Evolutionary conservation across 495 filamentous ascomycete species (phyloP).

Genomic region (Penicillium paradoxum): DNA sequence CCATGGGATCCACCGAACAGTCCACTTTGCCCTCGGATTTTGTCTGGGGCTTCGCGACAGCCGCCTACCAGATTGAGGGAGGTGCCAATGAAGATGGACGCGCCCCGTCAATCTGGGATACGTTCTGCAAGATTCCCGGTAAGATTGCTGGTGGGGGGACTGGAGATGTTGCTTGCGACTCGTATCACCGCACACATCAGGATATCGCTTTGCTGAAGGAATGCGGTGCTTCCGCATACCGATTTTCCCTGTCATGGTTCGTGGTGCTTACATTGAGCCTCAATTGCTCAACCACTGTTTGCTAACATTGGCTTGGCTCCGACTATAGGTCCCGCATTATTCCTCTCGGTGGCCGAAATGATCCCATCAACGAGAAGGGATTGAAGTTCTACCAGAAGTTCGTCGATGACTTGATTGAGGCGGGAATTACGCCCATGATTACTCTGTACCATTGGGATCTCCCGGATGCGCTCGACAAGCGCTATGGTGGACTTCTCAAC

Average conservation of each 20-base stretch:
- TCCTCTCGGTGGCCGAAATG: conserved; percentile 49
- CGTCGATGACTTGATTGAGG: conserved; percentile 44
- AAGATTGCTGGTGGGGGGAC: conserved; percentile 69
- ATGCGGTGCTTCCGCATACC: conserved; percentile 60
- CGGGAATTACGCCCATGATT: conserved; percentile 47
- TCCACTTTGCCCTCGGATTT: conserved; percentile 64
- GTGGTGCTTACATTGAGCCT: conserved; percentile 35
- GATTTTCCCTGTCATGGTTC: conserved; percentile 73
- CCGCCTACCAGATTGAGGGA: conserved; percentile 77
- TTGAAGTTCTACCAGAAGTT: conserved; percentile 46
- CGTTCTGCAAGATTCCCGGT: conserved; percentile 65
- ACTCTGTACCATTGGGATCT: conserved; percentile 55
- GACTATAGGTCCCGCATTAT: conserved; percentile 60
- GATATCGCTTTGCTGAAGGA: conserved; percentile 68
- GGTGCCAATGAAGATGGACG: conserved; percentile 62
- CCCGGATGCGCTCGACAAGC: conserved; percentile 46
- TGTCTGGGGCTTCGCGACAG: conserved; percentile 79
- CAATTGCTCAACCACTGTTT: background rate
- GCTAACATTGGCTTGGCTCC: background rate
- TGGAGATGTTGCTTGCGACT: conserved; percentile 69
- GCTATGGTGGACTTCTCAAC: conserved; percentile 48
- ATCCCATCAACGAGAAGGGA: conserved; percentile 45
- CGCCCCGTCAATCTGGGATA: conserved; percentile 72
- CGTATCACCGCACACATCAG: conserved; percentile 66
- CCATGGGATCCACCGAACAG: conserved; percentile 29